Evolutionary conservation across 805 yeast species (phyloP).

Genomic region (Saccharomycopsis sp.): DNA sequence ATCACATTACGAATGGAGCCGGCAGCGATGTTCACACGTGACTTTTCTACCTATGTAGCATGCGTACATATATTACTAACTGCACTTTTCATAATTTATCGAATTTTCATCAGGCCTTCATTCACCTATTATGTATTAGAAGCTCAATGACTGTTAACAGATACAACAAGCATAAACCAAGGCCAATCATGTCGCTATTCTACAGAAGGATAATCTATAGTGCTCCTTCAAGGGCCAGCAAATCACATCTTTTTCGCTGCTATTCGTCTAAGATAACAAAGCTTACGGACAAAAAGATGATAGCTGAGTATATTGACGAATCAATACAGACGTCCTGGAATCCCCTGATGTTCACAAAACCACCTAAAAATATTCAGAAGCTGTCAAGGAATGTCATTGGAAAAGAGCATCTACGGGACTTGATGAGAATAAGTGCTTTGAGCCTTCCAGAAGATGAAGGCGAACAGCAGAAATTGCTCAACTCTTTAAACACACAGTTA

Average conservation of each 20-base stretch:
- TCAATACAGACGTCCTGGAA: slow-evolving; percentile 11
- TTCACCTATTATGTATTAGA: no score
- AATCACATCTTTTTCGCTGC: neutral
- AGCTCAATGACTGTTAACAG: no score
- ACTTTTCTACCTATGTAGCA: no score
- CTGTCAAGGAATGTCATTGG: neutral
- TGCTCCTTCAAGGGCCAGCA: neutral
- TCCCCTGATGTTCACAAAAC: slow-evolving; percentile 11
- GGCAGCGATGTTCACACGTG: no score
- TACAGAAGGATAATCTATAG: neutral
- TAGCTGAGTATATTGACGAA: slow-evolving; percentile 2
- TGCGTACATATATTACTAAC: no score
- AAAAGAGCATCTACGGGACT: neutral
- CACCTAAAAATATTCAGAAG: neutral
- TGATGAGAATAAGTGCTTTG: slow-evolving; percentile 11
- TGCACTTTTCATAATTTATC: no score
- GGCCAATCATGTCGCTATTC: neutral
- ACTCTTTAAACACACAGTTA: slow-evolving; percentile 13
- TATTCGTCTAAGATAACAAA: neutral
- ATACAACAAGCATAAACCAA: no score
- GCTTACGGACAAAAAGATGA: neutral
- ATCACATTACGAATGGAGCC: no score
- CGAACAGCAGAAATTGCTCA: slow-evolving; percentile 3
- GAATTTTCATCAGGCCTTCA: no score
- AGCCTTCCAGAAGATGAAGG: neutral